Percentiles rank a stretch among this genome's conserved stretches.
phyloP scores from a whole-genome alignment of 2,329 filamentous ascomycete genomes.

The Fusarium buharicum region DNA sequence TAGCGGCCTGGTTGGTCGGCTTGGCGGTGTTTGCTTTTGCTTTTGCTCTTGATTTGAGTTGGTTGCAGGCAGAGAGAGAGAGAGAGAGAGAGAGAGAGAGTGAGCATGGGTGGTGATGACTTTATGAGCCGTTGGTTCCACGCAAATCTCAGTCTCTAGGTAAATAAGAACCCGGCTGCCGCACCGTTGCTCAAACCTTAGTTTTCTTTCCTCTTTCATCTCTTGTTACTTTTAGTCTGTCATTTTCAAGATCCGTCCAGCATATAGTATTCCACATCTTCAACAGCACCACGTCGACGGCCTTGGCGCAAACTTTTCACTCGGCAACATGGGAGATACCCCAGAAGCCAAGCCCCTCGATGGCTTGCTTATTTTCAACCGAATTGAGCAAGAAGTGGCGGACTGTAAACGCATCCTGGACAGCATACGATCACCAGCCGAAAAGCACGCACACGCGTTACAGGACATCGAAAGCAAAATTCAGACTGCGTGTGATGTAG shows the following conservation, averaged over 20 bases:
- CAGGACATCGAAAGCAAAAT: neutral
- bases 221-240: too few species aligned
- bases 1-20: neutral
- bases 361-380: neutral
- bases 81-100: too few species aligned
- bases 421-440: neutral
- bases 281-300: neutral
- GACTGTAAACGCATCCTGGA: conserved; percentile 1
- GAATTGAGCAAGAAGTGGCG: conserved; percentile 10
- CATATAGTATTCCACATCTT: neutral
- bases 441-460: neutral
- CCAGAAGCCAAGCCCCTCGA: neutral
- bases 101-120: neutral
- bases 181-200: neutral
- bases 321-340: neutral
- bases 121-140: neutral
- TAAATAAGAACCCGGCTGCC: neutral
- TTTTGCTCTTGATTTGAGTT: too few species aligned
- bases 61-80: too few species aligned
- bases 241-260: too few species aligned
- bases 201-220: neutral
- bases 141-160: neutral
- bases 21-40: too few species aligned
- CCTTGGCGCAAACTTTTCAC: neutral
- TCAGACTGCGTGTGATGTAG: neutral